Percentiles rank a stretch among this genome's conserved stretches.
These are phyloP conservation scores for Lepidopterella palustris DNA, from an alignment of 495 filamentous ascomycete genomes.

Conservation along the genomic window DNA sequence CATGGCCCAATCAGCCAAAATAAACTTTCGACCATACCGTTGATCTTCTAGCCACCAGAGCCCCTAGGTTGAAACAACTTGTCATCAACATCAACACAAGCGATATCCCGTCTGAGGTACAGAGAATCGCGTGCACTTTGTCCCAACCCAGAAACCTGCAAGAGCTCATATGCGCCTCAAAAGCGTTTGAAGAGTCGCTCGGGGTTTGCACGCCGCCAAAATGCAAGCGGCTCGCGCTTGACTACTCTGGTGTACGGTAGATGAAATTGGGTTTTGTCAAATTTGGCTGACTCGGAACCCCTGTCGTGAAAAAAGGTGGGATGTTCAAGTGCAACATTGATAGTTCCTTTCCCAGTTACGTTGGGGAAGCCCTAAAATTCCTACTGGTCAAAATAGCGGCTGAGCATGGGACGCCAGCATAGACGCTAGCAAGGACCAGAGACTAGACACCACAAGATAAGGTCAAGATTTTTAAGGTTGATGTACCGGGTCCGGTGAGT, in stretches of 20 bases:
- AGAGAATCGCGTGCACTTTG: background rate
- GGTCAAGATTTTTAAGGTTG: background rate
- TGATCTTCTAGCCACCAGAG: background rate
- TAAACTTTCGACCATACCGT: background rate
- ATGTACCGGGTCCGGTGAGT: background rate
- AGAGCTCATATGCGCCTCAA: background rate
- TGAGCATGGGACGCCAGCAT: background rate
- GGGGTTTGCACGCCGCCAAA: background rate
- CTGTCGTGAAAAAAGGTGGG: no score
- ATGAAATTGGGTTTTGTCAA: background rate
- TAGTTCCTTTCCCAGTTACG: background rate
- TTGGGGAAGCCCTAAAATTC: background rate
- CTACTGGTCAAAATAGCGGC: background rate
- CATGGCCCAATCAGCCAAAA: no score
- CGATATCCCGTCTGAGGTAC: background rate
- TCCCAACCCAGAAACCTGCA: background rate
- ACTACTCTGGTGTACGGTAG: background rate
- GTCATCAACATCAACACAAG: background rate
- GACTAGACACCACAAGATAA: background rate
- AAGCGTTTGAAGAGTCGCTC: background rate
- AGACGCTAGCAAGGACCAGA: background rate
- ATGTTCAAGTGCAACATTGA: background rate
- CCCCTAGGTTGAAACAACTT: background rate
- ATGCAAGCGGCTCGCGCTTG: background rate
- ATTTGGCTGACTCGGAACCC: background rate